Evolutionary conservation across 2,329 filamentous ascomycete species (phyloP).

Genomic region (Parasarocladium wereldwijsianum): DNA sequence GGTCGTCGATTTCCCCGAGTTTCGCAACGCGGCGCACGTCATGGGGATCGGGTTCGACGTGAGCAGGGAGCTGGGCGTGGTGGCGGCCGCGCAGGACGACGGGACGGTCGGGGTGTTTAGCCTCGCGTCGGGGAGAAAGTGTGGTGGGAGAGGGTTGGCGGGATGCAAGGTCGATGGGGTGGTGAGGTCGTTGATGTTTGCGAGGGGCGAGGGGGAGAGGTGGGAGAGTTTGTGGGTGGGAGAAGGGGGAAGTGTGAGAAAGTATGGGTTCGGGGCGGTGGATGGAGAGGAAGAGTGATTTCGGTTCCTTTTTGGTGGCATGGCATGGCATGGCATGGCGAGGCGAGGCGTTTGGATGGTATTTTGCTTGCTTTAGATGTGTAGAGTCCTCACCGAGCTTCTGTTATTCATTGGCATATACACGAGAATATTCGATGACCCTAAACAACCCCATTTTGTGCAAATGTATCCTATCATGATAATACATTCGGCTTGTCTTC

Average conservation of each 20-base stretch:
- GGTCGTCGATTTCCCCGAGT: conserved; percentile 31
- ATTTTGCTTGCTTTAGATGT: too few relatives aligned
- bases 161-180: conserved; percentile 13
- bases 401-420: too few relatives aligned
- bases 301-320: conserved; percentile 1
- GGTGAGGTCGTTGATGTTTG: conserved; percentile 29
- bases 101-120: conserved; percentile 35
- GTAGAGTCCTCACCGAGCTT: too few relatives aligned
- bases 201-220: conserved; percentile 26
- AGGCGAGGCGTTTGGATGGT: too few relatives aligned
- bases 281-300: conserved; percentile 20
- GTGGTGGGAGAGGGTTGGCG: conserved; percentile 10
- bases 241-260: conserved; percentile 19
- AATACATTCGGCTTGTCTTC: too few relatives aligned
- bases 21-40: conserved; percentile 32
- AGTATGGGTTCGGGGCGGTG: conserved; percentile 27
- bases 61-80: conserved; percentile 24
- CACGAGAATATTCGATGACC: not conserved
- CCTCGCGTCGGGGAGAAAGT: conserved; percentile 24
- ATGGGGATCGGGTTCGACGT: conserved; percentile 39
- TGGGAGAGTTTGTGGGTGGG: conserved; percentile 33
- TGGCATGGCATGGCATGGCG: too few relatives aligned
- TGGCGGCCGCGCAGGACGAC: conserved; percentile 39
- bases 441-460: not conserved
- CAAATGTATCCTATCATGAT: not conserved